These are phyloP conservation scores for Lanmaoa rubissima DNA, from an alignment of 768 basidiomycete genomes.

Conservation along the genomic window DNA sequence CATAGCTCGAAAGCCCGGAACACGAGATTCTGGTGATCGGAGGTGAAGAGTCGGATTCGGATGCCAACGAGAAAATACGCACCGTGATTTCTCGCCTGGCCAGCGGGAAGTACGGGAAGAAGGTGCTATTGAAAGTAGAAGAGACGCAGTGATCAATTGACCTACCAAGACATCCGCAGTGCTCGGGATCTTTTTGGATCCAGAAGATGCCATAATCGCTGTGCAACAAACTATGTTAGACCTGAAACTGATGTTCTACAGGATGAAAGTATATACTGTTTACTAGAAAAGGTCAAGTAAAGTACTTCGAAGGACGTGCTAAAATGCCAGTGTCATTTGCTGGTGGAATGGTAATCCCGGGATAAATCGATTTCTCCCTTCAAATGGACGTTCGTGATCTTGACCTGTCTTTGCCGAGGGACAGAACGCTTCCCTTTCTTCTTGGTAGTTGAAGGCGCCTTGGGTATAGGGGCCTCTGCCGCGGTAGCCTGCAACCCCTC, in stretches of 20 bases:
- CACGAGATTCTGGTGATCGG: slow-evolving; percentile 65
- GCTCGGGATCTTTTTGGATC: background rate
- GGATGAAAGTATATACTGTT: background rate
- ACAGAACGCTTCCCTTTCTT: slow-evolving; percentile 82
- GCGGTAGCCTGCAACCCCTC: slow-evolving; percentile 83
- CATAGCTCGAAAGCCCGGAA: slow-evolving; percentile 63
- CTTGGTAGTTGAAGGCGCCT: slow-evolving; percentile 58
- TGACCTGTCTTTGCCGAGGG: slow-evolving; percentile 69
- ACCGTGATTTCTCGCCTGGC: slow-evolving; percentile 34
- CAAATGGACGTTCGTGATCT: slow-evolving; percentile 88
- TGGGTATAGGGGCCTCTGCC: slow-evolving; percentile 55
- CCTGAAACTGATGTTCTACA: background rate
- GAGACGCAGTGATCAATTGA: slow-evolving; percentile 16
- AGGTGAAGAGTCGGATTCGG: slow-evolving; percentile 37
- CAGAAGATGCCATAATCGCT: background rate
- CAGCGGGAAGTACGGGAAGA: slow-evolving; percentile 45
- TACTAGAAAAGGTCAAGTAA: background rate
- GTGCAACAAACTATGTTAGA: background rate
- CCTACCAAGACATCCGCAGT: background rate
- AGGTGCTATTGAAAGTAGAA: slow-evolving; percentile 44
- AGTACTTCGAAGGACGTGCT: background rate
- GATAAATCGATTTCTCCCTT: slow-evolving; percentile 84
- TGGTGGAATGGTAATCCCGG: slow-evolving; percentile 54
- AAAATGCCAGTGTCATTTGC: slow-evolving; percentile 14
- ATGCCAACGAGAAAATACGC: slow-evolving; percentile 34